Evolutionary conservation across 2,329 filamentous ascomycete genomes (phyloP).

Genomic region (Stemphylium lycopersici): DNA sequence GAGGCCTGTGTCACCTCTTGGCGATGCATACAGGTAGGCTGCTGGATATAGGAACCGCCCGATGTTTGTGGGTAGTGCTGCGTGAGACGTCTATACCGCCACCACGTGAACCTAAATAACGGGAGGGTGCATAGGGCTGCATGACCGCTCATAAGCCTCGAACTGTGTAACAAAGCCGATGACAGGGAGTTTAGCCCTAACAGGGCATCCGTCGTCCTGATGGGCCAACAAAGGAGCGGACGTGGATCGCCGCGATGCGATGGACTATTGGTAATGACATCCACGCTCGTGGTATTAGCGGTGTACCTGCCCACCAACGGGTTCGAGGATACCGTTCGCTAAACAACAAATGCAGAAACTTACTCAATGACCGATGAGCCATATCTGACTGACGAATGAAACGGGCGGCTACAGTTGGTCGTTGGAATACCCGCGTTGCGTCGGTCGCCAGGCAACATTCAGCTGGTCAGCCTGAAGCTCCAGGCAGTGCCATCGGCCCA

Average conservation of each 20-base stretch:
- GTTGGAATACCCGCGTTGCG: constrained; percentile 6
- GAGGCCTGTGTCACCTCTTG: constrained; percentile 1
- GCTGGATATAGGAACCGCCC: constrained; percentile 9
- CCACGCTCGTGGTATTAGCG: constrained; percentile 2
- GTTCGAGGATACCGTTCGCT: neutral
- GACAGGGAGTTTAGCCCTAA: constrained; percentile 11
- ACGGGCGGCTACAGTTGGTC: neutral
- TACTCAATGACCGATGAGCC: constrained; percentile 5
- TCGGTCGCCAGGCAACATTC: constrained; percentile 23
- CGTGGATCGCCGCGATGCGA: constrained; percentile 1
- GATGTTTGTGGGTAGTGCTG: constrained; percentile 10
- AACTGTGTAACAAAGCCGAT: constrained; percentile 16
- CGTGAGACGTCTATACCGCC: constrained; percentile 36
- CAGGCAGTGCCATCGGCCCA: constrained; percentile 9
- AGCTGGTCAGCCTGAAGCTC: constrained; percentile 34
- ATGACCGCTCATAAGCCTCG: constrained; percentile 36
- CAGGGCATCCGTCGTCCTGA: constrained; percentile 10
- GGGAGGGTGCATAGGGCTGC: constrained; percentile 45
- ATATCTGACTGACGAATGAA: neutral
- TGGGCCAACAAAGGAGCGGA: neutral
- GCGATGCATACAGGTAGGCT: neutral
- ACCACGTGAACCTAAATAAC: constrained; percentile 37
- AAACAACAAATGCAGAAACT: constrained; percentile 12
- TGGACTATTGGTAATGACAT: neutral
- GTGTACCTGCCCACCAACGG: constrained; percentile 9